Percentiles rank a stretch among this genome's conserved stretches.
phyloP scores from a whole-genome alignment of 148 eudicot species.

The Talinum fruticosum region DNA sequence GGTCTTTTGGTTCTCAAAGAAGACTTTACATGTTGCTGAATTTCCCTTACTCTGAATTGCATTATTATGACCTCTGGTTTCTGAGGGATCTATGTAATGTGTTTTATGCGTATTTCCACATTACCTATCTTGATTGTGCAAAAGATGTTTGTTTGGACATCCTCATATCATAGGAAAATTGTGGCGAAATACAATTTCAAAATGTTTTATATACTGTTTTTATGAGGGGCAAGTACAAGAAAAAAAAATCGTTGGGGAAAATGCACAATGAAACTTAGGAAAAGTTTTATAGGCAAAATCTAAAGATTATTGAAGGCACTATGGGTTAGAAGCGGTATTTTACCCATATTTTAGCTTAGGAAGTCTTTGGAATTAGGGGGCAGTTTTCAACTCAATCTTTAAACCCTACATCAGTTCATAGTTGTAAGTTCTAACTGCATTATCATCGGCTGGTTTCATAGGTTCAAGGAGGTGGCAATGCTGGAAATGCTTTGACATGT shows the following conservation, averaged over 20 bases:
- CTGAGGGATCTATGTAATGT: too few relatives aligned
- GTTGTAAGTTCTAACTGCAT: neutral
- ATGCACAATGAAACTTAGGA: neutral
- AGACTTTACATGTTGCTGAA: neutral
- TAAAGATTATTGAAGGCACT: neutral
- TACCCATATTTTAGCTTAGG: too few relatives aligned
- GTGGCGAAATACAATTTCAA: neutral
- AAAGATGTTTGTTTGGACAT: neutral
- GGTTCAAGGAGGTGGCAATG: conserved; percentile 90
- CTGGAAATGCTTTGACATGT: conserved; percentile 80
- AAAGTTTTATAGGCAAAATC: neutral
- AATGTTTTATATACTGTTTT: neutral
- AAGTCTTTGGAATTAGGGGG: too few relatives aligned
- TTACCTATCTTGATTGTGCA: neutral
- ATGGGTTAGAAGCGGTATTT: neutral
- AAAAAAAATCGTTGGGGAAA: neutral
- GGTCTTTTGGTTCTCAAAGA: neutral
- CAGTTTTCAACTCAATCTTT: neutral
- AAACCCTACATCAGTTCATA: neutral
- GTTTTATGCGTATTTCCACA: neutral
- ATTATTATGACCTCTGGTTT: too few relatives aligned
- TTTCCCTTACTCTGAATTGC: neutral
- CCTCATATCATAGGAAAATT: neutral
- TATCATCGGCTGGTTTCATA: conserved; percentile 23
- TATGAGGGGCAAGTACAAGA: neutral